A percentile compares a stretch with the other conserved stretches of the same genome.
Conservation (phyloP, 2,329 filamentous ascomycete species). For the Purpureocillium takamizusanense region DNA sequence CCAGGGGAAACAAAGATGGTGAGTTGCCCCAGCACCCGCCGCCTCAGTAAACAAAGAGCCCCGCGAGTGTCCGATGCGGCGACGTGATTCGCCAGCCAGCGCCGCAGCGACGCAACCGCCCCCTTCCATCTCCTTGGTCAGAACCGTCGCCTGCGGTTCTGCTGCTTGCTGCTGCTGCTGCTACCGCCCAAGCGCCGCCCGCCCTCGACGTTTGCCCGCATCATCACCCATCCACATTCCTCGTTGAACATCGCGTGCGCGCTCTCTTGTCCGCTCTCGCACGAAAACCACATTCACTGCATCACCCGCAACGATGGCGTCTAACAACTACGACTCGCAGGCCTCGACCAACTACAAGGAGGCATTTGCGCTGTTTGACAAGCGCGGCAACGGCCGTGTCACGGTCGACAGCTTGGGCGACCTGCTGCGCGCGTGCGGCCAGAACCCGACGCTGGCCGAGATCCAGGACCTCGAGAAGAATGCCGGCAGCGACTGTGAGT, state of each 20-base stretch:
- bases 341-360: conserved; percentile 98
- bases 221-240: too few relatives aligned
- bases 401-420: conserved; percentile 81
- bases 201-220: too few relatives aligned
- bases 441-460: conserved; percentile 93
- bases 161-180: background rate
- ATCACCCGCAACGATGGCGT: conserved; percentile 27
- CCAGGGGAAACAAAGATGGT: conserved; percentile 22
- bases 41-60: conserved; percentile 23
- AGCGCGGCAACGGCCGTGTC: conserved; percentile 93
- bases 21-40: conserved; percentile 25
- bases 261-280: background rate
- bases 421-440: conserved; percentile 88
- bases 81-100: conserved; percentile 22
- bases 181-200: too few relatives aligned
- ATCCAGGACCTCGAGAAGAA: conserved; percentile 87
- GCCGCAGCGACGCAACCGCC: background rate
- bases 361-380: conserved; percentile 99
- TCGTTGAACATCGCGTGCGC: too few relatives aligned
- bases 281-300: background rate
- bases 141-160: background rate
- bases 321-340: conserved; percentile 48
- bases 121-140: background rate
- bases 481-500: conserved; percentile 85
- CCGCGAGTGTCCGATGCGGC: conserved; percentile 13